These are phyloP conservation scores for Eucalyptus decipiens DNA, from an alignment of 345 rosid genomes.

Conservation along the genomic window DNA sequence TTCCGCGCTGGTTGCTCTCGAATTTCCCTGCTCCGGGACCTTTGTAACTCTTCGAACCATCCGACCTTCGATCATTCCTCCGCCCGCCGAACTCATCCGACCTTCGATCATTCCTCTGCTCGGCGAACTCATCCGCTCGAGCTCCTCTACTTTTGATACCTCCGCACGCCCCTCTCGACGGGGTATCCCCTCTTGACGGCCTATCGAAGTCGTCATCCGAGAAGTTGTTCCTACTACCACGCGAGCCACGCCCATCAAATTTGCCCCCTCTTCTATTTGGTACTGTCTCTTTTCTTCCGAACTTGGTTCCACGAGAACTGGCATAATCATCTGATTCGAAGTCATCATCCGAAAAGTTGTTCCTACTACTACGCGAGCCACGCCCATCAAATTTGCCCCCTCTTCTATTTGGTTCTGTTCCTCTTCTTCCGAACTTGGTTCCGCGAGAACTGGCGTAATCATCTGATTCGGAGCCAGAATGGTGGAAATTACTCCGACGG, in stretches of 20 bases:
- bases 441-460: background rate
- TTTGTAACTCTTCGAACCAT: slow-evolving; percentile 12
- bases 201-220: background rate
- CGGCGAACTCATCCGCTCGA: background rate
- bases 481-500: slow-evolving; percentile 21
- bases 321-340: background rate
- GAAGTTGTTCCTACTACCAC: background rate
- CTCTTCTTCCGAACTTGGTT: slow-evolving; percentile 8
- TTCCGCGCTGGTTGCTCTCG: background rate
- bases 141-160: background rate
- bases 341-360: background rate
- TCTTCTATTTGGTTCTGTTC: slow-evolving; percentile 2
- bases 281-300: slow-evolving; percentile 6
- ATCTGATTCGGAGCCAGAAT: slow-evolving; percentile 19
- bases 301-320: slow-evolving; percentile 2
- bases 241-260: background rate
- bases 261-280: background rate
- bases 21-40: slow-evolving; percentile 2
- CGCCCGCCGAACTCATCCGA: background rate
- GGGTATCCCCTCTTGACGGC: background rate
- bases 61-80: slow-evolving; percentile 11
- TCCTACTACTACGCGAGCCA: background rate
- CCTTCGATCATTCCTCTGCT: slow-evolving; percentile 9
- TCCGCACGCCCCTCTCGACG: background rate
- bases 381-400: background rate